Conservation (phyloP, 306 rosid genomes). For the Cucumis melo region DNA sequence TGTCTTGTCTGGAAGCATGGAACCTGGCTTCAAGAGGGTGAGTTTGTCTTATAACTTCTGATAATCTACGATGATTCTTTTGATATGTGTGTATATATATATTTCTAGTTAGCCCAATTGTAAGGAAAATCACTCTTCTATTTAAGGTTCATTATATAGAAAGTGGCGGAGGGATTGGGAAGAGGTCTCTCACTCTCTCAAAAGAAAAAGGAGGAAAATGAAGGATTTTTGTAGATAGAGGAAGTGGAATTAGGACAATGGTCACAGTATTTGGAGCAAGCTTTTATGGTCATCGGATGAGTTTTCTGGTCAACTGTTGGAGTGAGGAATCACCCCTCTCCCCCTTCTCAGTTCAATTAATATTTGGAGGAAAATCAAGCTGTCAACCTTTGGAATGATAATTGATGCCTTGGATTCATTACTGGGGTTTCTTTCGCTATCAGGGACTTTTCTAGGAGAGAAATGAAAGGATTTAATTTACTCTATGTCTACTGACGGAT, state of each 20-base stretch:
- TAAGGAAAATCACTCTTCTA: not conserved
- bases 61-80: not conserved
- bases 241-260: not conserved
- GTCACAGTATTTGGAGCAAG: not conserved
- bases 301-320: not conserved
- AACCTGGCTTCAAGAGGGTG: slow-evolving; percentile 70
- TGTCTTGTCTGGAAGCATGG: slow-evolving; percentile 95
- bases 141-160: not conserved
- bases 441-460: not conserved
- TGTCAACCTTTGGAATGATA: not conserved
- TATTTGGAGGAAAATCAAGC: not conserved
- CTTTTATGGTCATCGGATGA: not conserved
- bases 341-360: not conserved
- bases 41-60: not conserved
- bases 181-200: not conserved
- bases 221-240: not conserved
- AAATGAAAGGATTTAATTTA: not conserved
- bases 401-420: not conserved
- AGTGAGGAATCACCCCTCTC: not conserved
- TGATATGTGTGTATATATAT: not conserved
- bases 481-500: not conserved
- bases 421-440: not conserved
- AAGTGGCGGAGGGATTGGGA: not conserved
- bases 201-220: not conserved
- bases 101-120: not conserved